Conservation (phyloP, 371 early-diverging fungal genomes). For the Entomophthora muscae region DNA sequence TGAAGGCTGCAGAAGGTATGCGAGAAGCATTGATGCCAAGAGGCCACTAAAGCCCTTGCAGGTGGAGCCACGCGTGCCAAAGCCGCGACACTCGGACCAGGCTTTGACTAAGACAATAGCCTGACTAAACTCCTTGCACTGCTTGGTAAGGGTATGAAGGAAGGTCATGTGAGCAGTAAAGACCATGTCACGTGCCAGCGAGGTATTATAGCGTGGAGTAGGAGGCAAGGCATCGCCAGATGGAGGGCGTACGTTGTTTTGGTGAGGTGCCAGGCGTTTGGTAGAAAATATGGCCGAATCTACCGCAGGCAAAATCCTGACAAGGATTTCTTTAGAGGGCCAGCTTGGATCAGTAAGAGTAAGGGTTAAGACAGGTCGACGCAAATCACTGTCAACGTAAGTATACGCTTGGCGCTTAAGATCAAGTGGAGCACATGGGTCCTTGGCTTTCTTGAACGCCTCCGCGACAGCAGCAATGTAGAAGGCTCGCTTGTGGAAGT, state of each 20-base stretch:
- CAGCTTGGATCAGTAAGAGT: background rate
- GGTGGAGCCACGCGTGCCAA: conserved; percentile 16
- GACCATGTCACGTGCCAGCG: conserved; percentile 54
- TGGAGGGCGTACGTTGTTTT: conserved; percentile 60
- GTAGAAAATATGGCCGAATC: conserved; percentile 36
- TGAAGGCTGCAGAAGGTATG: conserved; percentile 51
- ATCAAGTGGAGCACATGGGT: conserved; percentile 23
- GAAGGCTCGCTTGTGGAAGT: conserved; percentile 87
- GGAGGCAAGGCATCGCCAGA: conserved; percentile 21
- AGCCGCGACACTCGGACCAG: conserved; percentile 67
- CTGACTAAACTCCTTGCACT: conserved; percentile 52
- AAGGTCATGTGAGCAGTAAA: conserved; percentile 57
- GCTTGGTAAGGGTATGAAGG: conserved; percentile 51
- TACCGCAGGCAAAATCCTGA: conserved; percentile 58
- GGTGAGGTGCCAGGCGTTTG: conserved; percentile 54
- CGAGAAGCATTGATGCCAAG: conserved; percentile 67
- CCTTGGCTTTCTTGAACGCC: conserved; percentile 28
- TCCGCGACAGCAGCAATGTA: conserved; percentile 55
- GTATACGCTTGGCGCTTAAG: conserved; percentile 26
- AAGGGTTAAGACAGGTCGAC: conserved; percentile 27
- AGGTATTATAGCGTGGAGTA: conserved; percentile 85
- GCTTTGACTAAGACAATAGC: conserved; percentile 61
- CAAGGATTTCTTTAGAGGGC: conserved; percentile 42
- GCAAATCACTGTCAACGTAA: conserved; percentile 45
- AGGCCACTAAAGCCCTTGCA: conserved; percentile 47